phyloP scores from a whole-genome alignment of 305 asterid species.

The Petunia hybrid region DNA sequence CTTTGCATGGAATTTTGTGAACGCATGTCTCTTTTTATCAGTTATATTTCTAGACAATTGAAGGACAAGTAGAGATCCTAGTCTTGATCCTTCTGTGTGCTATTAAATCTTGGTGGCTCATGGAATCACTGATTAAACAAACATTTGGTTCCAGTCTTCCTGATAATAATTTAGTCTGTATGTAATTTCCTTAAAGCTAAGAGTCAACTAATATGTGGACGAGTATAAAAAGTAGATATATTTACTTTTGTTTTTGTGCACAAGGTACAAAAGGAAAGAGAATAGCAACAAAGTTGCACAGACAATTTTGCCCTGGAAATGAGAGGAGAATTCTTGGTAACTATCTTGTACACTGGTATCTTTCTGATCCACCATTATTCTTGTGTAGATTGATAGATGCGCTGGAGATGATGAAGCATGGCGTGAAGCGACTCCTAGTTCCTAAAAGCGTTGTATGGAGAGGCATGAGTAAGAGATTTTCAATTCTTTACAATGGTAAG shows the following conservation, averaged over 20 bases:
- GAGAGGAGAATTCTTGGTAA: neutral
- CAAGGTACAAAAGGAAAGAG: neutral
- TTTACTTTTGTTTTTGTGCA: neutral
- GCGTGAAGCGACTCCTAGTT: slow-evolving; percentile 88
- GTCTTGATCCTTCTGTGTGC: neutral
- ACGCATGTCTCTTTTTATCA: neutral
- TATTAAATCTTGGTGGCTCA: neutral
- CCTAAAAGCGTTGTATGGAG: slow-evolving; percentile 89
- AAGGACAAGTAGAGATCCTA: neutral
- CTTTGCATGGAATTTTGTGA: neutral
- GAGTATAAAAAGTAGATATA: neutral
- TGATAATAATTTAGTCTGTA: neutral
- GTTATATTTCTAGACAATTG: neutral
- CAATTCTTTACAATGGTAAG: too few species aligned
- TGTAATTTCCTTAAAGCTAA: neutral
- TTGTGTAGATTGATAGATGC: slow-evolving; percentile 95
- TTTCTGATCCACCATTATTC: slow-evolving; percentile 33
- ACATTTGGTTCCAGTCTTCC: neutral
- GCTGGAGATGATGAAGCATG: slow-evolving; percentile 98
- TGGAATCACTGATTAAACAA: neutral
- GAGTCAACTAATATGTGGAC: neutral
- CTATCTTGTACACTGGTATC: neutral
- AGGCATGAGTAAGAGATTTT: slow-evolving; percentile 96
- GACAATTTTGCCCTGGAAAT: too few species aligned
- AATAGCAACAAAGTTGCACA: neutral